Evolutionary conservation across 805 yeast species (phyloP).

Genomic region (Yarrowia sp.): DNA sequence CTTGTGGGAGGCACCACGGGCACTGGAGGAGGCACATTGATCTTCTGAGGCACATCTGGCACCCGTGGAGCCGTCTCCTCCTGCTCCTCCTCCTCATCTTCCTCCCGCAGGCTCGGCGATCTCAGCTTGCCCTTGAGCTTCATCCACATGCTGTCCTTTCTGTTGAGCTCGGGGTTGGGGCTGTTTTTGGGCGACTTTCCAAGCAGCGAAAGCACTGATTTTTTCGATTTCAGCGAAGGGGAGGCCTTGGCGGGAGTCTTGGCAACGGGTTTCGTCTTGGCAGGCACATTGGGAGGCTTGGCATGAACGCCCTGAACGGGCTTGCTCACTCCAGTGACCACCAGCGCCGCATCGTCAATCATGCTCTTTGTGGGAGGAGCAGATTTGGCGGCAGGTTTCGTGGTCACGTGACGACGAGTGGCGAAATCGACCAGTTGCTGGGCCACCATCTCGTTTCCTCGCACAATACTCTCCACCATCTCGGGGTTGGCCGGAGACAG

Average conservation of each 20-base stretch:
- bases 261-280: conserved; percentile 2
- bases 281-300: conserved; percentile 2
- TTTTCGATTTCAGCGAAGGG: conserved; percentile 20
- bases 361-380: not conserved
- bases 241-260: conserved; percentile 4
- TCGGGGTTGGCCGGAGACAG: conserved; percentile 51
- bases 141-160: conserved; percentile 34
- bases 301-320: conserved; percentile 6
- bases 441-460: conserved; percentile 47
- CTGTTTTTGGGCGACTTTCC: conserved; percentile 32
- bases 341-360: conserved; percentile 12
- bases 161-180: conserved; percentile 31
- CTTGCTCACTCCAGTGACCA: conserved; percentile 10
- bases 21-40: conserved; percentile 16
- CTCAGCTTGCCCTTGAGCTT: conserved; percentile 26
- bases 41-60: conserved; percentile 7
- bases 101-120: conserved; percentile 1
- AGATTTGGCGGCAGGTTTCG: too few relatives aligned
- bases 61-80: not conserved
- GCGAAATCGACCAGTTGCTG: conserved; percentile 46
- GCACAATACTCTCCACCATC: conserved; percentile 47
- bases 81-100: conserved; percentile 8
- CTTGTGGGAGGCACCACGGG: conserved; percentile 19
- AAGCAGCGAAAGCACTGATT: conserved; percentile 17
- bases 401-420: conserved; percentile 2